Conservation (phyloP, 257 asterid genomes). For the Oldenlandia corymbosa region DNA sequence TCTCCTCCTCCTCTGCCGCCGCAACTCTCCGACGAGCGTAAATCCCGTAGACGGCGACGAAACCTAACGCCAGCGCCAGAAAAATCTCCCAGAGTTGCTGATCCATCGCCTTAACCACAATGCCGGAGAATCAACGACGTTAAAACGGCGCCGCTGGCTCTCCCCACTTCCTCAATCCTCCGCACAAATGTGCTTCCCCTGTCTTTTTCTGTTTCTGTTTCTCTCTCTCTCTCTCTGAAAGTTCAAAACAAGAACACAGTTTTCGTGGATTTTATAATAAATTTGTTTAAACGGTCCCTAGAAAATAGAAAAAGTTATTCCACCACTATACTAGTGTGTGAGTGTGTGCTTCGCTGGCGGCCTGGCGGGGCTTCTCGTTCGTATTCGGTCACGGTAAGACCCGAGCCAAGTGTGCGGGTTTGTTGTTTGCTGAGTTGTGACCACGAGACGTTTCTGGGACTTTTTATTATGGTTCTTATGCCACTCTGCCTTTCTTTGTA, state of each 20-base stretch:
- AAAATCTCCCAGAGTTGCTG: slow-evolving; percentile 33
- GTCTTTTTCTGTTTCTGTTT: background rate
- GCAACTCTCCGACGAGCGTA: slow-evolving; percentile 9
- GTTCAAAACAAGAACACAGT: background rate
- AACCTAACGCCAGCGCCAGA: slow-evolving; percentile 40
- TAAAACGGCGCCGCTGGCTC: slow-evolving; percentile 13
- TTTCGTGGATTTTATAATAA: background rate
- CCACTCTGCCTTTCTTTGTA: background rate
- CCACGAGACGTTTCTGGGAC: slow-evolving; percentile 7
- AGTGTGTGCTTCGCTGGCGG: slow-evolving; percentile 24
- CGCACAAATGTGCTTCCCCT: too few relatives aligned
- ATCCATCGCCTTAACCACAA: slow-evolving; percentile 42
- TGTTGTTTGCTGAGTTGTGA: slow-evolving; percentile 2
- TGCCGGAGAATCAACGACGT: slow-evolving; percentile 25
- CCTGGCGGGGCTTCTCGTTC: slow-evolving; percentile 5
- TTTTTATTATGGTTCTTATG: background rate
- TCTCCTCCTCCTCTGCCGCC: too few relatives aligned
- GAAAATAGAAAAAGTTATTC: background rate
- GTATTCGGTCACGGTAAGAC: background rate
- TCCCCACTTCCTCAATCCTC: background rate
- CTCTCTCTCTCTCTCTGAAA: background rate
- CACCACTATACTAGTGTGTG: background rate
- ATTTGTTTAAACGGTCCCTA: background rate
- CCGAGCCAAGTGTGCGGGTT: background rate
- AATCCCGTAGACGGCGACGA: slow-evolving; percentile 28